Conservation (phyloP, 441 rosid species). For the Kokia cookei region DNA sequence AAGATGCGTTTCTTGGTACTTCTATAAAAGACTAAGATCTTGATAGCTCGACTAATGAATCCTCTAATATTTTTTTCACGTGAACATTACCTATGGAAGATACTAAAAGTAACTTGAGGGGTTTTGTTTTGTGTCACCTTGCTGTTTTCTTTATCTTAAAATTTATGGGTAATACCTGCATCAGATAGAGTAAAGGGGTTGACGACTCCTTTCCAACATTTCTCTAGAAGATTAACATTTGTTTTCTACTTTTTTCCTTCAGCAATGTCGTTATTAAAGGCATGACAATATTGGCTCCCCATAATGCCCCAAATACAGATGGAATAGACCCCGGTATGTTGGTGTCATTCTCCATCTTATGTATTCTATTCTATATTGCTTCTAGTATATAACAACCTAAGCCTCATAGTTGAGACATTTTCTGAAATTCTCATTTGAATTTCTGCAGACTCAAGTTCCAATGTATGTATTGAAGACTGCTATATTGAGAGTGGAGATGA, state of each 20-base stretch:
- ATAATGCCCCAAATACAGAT: conserved; percentile 91
- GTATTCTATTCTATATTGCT: not conserved
- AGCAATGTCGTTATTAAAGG: conserved; percentile 77
- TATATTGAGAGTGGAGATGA: conserved; percentile 94
- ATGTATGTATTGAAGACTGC: conserved; percentile 86
- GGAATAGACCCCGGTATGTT: conserved; percentile 86
- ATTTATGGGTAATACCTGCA: not conserved
- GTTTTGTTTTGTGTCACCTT: not conserved
- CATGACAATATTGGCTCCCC: conserved; percentile 94
- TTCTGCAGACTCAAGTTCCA: conserved; percentile 66
- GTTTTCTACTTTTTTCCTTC: conserved; percentile 12
- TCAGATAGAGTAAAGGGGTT: too few relatives aligned
- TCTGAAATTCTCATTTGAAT: not conserved
- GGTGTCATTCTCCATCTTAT: conserved; percentile 4
- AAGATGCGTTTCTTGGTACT: not conserved
- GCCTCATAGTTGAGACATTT: not conserved
- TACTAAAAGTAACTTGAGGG: not conserved
- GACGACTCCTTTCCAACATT: not conserved
- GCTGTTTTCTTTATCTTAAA: not conserved
- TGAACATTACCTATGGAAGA: not conserved
- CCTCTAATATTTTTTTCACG: not conserved
- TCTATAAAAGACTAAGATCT: not conserved
- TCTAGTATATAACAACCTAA: not conserved
- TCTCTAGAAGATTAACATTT: not conserved
- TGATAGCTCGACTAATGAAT: not conserved